Percentiles rank a stretch among this genome's conserved stretches.
Evolutionary conservation across 495 filamentous ascomycete species (phyloP).

Genomic region (Talaromyces nanjingensis): DNA sequence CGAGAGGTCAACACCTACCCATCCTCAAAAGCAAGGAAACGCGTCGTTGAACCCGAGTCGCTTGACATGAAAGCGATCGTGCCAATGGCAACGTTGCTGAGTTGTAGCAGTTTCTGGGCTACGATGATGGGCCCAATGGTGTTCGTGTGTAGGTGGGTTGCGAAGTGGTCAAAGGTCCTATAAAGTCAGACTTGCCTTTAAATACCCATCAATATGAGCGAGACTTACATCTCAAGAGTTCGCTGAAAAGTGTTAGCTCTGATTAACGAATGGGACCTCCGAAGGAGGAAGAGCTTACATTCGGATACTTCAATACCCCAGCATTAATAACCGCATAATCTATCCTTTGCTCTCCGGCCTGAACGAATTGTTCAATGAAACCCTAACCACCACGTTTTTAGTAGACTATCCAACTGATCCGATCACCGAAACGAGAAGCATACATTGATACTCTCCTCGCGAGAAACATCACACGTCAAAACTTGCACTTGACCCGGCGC

Average conservation of each 20-base stretch:
- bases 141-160: conserved; percentile 5
- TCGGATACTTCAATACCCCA: conserved; percentile 51
- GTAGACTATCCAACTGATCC: background rate
- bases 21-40: conserved; percentile 48
- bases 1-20: conserved; percentile 21
- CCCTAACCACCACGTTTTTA: background rate
- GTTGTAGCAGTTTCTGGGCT: conserved; percentile 38
- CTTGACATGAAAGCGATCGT: conserved; percentile 47
- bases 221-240: conserved; percentile 44
- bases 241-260: conserved; percentile 24
- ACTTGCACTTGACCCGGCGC: conserved; percentile 33
- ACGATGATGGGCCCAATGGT: conserved; percentile 6
- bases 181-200: background rate
- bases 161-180: conserved; percentile 9
- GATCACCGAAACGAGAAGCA: conserved; percentile 9
- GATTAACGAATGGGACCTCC: background rate
- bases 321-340: conserved; percentile 50
- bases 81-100: conserved; percentile 30
- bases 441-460: conserved; percentile 44
- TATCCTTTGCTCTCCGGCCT: conserved; percentile 17
- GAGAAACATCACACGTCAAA: conserved; percentile 44
- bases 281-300: conserved; percentile 25
- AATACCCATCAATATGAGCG: background rate
- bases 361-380: conserved; percentile 3
- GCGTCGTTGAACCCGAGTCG: conserved; percentile 37